Evolutionary conservation across 768 basidiomycete genomes (phyloP).

Genomic region (Hygrophoropsis aurantiaca): DNA sequence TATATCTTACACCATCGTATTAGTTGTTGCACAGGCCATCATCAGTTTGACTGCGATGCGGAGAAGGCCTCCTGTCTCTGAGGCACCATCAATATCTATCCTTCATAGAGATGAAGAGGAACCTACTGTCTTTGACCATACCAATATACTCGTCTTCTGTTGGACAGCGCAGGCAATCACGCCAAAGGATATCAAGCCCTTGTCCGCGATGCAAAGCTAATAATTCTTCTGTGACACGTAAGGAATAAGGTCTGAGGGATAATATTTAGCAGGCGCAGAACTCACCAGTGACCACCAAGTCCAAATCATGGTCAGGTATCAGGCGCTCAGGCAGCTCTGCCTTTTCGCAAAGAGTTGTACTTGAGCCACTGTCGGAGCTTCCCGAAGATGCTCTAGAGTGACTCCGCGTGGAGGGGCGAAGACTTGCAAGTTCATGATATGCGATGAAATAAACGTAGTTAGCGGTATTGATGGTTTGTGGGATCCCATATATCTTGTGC

Average conservation of each 20-base stretch:
- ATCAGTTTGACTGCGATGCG: constrained; percentile 91
- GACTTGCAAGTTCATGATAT: constrained; percentile 65
- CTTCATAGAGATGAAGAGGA: not conserved
- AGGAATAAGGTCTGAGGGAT: not conserved
- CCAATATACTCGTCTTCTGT: constrained; percentile 91
- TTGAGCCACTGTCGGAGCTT: constrained; percentile 6
- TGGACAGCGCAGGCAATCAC: constrained; percentile 87
- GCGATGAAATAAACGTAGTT: constrained; percentile 98
- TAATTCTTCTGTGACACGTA: constrained; percentile 51
- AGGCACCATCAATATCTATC: not conserved
- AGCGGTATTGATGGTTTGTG: constrained; percentile 95
- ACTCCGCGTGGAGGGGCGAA: not conserved
- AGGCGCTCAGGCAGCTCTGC: constrained; percentile 17
- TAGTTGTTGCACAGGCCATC: constrained; percentile 80
- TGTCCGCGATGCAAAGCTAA: constrained; percentile 90
- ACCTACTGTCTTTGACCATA: constrained; percentile 94
- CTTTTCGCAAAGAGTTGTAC: constrained; percentile 3
- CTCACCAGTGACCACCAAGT: constrained; percentile 75
- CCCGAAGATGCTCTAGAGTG: not conserved
- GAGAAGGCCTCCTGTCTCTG: constrained; percentile 94
- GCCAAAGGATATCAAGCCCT: constrained; percentile 90
- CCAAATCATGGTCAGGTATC: constrained; percentile 46
- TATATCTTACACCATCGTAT: constrained; percentile 51
- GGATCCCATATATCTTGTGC: constrained; percentile 94
- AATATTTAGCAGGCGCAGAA: not conserved